A percentile compares a stretch with the other conserved stretches of the same genome.
Evolutionary conservation across 2,329 filamentous ascomycete species (phyloP).

Genomic region (Arthrobotrys pseudoclavata): DNA sequence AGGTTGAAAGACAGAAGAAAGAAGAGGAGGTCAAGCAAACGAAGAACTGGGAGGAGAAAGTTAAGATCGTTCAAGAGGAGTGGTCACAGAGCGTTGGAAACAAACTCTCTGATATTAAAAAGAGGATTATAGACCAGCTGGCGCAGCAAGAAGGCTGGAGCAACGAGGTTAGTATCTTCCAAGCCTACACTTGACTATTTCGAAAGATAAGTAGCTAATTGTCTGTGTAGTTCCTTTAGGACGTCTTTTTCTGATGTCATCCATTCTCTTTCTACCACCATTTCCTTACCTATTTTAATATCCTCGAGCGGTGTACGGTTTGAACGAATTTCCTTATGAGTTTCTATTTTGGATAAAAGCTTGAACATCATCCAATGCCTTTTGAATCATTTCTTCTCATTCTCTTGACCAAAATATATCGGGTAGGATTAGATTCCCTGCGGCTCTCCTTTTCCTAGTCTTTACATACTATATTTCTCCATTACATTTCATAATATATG

Average conservation of each 20-base stretch:
- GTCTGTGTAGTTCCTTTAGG: constrained; percentile 38
- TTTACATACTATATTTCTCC: constrained; percentile 5
- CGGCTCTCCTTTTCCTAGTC: constrained; percentile 5
- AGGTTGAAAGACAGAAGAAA: constrained; percentile 58
- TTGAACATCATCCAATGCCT: constrained; percentile 31
- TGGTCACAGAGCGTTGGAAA: constrained; percentile 60
- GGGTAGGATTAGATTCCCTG: constrained; percentile 25
- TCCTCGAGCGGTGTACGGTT: constrained; percentile 40
- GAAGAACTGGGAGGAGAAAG: constrained; percentile 60
- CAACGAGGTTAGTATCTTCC: constrained; percentile 50
- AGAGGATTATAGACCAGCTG: constrained; percentile 54
- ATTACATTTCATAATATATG: constrained; percentile 25
- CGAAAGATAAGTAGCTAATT: constrained; percentile 45
- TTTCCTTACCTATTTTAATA: constrained; percentile 28
- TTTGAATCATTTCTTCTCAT: constrained; percentile 17
- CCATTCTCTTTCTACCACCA: constrained; percentile 5
- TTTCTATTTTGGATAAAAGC: constrained; percentile 38
- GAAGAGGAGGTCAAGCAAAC: constrained; percentile 59
- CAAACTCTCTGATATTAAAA: constrained; percentile 58
- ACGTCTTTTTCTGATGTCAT: constrained; percentile 25
- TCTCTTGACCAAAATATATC: constrained; percentile 4
- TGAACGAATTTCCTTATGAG: constrained; percentile 56
- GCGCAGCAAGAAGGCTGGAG: constrained; percentile 56
- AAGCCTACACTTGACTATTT: background rate
- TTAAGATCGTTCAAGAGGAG: constrained; percentile 58